These are phyloP conservation scores for Solanum tarapatanum DNA, from an alignment of 257 asterid species.

Conservation along the genomic window DNA sequence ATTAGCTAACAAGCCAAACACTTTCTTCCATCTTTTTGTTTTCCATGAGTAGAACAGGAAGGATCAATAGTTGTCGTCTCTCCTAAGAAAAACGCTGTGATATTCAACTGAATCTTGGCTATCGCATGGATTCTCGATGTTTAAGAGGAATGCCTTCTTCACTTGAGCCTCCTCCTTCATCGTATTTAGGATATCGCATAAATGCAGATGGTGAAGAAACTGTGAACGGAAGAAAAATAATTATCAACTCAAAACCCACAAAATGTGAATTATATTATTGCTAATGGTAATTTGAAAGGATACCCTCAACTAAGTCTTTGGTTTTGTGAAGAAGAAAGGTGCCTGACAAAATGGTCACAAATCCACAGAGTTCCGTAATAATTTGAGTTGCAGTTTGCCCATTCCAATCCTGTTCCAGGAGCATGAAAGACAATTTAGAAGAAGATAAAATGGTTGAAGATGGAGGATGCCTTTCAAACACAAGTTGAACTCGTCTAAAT, in stretches of 20 bases:
- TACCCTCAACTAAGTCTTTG: slow-evolving; percentile 23
- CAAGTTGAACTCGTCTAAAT: neutral
- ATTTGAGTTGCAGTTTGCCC: slow-evolving; percentile 26
- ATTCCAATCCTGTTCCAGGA: slow-evolving; percentile 22
- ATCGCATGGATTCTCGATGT: slow-evolving; percentile 8
- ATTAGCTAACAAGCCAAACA: neutral
- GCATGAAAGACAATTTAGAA: neutral
- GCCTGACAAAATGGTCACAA: slow-evolving; percentile 27
- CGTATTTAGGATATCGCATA: slow-evolving; percentile 3
- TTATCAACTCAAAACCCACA: neutral
- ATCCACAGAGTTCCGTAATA: slow-evolving; percentile 28
- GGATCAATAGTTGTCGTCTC: neutral
- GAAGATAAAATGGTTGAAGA: neutral
- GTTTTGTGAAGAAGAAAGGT: slow-evolving; percentile 32
- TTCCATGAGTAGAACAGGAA: neutral
- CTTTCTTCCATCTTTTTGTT: neutral
- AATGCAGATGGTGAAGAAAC: slow-evolving; percentile 1
- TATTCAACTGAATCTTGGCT: neutral
- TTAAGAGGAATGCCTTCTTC: slow-evolving; percentile 19
- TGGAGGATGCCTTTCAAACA: neutral
- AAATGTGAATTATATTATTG: neutral
- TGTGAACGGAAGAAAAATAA: neutral
- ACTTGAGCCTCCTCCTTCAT: neutral
- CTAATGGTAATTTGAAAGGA: neutral
- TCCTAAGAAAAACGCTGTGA: neutral